Base-by-base conservation (phyloP, 2,329 filamentous ascomycete species). In the Ophiognomonia clavigignenti-juglandacearum region DNA sequence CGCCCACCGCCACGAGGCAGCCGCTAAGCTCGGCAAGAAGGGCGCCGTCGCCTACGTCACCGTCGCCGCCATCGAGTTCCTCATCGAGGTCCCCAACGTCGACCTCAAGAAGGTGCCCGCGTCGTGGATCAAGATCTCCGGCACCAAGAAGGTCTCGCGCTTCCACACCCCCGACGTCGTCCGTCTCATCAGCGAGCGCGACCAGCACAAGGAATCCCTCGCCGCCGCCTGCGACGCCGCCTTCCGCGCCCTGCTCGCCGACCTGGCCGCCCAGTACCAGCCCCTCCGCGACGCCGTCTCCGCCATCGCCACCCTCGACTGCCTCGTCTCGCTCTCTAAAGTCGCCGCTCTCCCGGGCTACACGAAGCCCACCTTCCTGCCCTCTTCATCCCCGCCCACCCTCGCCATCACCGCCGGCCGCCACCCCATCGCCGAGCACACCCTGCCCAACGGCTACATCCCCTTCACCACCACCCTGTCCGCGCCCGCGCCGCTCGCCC, bases 121-220 rank as follows among this genome's bases (percentile, higher is more conserved):
- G 4, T 95, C 88, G 0, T 98, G 93, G 93, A 76, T 80, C 54
- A 97, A 98, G 66, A 88, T 97, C 58, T 95, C 86, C 48, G 91
- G 92, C 41, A 98, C 93, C 6, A 97, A 97, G 65, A 89, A 88
- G 58, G 71, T 91, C 5, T 91, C 89, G 0, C 84, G 93, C 49
- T 98, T 97, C 65, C 93, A 98, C 67, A 93, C 93, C 0, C 93
- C 93, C 4, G 86, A 95, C 57, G 88, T 96, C 20, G 77, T 95
- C 40, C 81, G 82, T 52, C 76, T 96, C 57, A 78, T 96, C 16
- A 82, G 83, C 35, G 90, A 96, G 66, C 82, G 93, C 36, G 93
- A 97, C 63, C 92, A 96, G 59, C 87, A 96, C 68, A 95, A 92
- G 61, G 93, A 98, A 66, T 85, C 88, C 3, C 80, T 98, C 11